Base-by-base conservation (phyloP, 176 grass and related monocot species). In the Hordeum marinum region DNA sequence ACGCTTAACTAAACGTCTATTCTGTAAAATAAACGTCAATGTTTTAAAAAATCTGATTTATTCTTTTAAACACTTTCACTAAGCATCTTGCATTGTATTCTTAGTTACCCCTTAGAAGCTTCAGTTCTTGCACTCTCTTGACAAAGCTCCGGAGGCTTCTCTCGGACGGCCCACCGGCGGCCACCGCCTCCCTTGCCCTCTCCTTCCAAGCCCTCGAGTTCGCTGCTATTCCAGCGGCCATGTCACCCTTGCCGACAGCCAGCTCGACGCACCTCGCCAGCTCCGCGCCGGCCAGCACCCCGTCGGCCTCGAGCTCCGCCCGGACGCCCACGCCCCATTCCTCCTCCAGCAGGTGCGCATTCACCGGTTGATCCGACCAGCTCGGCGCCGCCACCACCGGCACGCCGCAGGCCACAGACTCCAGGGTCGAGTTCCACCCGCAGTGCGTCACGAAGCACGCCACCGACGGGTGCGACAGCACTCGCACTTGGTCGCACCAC, bases 391-490 rank as follows among this genome's bases (percentile, higher is more conserved):
- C 86, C 14, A 90, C 29, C 10, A 84, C 31, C 2, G 87, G 87
- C 69, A 92, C 82, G 6, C 87, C 84, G 1, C 59, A 60, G 7
- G n/a, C 84, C 37, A 94, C 1, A 3, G 90, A 77, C 80, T 76
- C 92, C 91, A 93, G 36, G 91, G 85, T 85, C n/a, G 90, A 92
- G 90, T 88, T 92, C 93, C 93, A 94, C 20, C 85, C 87, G 43
- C 93, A 94, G 69, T 94, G 93, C 6, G 87, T 88, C 34, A 91
- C 80, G 66, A 82, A 90, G 80, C 84, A 91, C 5, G 90, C 90
- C 1, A 91, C 80, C 0, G 94, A 87, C 1, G 83, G 37, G 12
- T 95, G 88, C 8, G 67, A 43, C 7, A 94, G 78, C 15, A 94
- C 90, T 52, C 83, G 78, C 4, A 90, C 40, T 27, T 94, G 92